Percentiles rank a stretch among this genome's conserved stretches.
These are phyloP conservation scores for Nepenthes alata DNA, from an alignment of 179 eudicot genomes.

Conservation along the genomic window DNA sequence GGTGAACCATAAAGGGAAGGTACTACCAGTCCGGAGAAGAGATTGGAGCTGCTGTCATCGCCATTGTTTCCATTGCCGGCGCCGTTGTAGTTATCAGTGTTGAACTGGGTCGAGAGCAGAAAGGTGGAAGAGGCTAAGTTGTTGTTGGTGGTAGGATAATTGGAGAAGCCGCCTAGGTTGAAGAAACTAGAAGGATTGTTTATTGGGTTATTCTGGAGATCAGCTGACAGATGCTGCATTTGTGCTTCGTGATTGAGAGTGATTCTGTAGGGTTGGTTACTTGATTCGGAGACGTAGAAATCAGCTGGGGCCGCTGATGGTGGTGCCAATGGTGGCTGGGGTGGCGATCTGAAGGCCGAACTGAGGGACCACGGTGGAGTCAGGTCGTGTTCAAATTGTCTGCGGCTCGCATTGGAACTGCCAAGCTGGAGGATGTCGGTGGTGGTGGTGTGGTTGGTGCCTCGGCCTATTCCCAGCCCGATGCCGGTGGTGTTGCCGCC, in stretches of 20 bases:
- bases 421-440: constrained; percentile 35
- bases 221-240: constrained; percentile 24
- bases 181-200: constrained; percentile 11
- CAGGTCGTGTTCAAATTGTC: too few relatives aligned
- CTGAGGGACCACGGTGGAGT: too few relatives aligned
- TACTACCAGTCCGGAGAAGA: constrained; percentile 6
- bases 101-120: constrained; percentile 11
- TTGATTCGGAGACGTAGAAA: too few relatives aligned
- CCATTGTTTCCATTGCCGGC: background rate
- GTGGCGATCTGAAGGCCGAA: too few relatives aligned
- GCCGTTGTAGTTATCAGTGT: constrained; percentile 1
- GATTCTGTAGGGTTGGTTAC: too few relatives aligned
- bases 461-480: constrained; percentile 26
- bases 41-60: constrained; percentile 8
- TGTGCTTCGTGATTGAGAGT: background rate
- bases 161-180: constrained; percentile 36
- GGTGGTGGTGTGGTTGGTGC: constrained; percentile 16
- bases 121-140: constrained; percentile 2
- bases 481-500: constrained; percentile 20
- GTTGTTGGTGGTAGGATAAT: constrained; percentile 7
- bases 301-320: too few relatives aligned
- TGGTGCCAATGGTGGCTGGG: too few relatives aligned
- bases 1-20: constrained; percentile 10
- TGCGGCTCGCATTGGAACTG: background rate
- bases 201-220: constrained; percentile 19